Conservation (phyloP, 1,284 basidiomycete genomes). For the Ceratobasidium sp. region DNA sequence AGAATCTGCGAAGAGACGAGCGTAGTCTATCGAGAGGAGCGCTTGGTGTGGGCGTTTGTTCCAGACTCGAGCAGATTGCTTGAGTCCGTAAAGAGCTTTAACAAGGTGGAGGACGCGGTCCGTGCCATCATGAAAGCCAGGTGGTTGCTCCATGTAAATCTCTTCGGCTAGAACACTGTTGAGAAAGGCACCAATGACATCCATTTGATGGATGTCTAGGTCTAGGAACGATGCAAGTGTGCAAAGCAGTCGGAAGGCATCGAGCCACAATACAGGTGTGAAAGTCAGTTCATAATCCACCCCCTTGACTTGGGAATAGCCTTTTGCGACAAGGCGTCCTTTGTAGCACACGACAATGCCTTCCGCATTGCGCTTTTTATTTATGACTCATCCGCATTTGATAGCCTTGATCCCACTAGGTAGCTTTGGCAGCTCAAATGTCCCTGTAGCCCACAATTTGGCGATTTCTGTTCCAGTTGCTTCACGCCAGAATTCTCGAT, state of each 20-base stretch:
- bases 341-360: slow-evolving; percentile 3
- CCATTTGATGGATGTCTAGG: slow-evolving; percentile 51
- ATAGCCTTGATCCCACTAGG: not conserved
- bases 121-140: slow-evolving; percentile 4
- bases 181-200: slow-evolving; percentile 52
- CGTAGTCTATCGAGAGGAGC: not conserved
- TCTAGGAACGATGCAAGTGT: slow-evolving; percentile 52
- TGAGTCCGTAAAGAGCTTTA: slow-evolving; percentile 1
- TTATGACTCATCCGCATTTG: slow-evolving; percentile 8
- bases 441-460: slow-evolving; percentile 5
- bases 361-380: not conserved
- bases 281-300: slow-evolving; percentile 13
- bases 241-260: slow-evolving; percentile 44
- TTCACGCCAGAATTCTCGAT: slow-evolving; percentile 8
- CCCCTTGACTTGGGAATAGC: slow-evolving; percentile 8
- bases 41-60: slow-evolving; percentile 5
- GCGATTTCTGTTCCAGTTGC: not conserved
- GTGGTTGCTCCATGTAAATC: slow-evolving; percentile 49
- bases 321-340: not conserved
- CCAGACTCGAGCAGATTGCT: slow-evolving; percentile 12
- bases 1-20: not conserved
- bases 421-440: not conserved
- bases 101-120: not conserved
- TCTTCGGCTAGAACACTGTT: slow-evolving; percentile 49
- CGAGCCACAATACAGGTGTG: not conserved